Evolutionary conservation across 345 rosid species (phyloP).

Genomic region (Salix arbutifolia): DNA sequence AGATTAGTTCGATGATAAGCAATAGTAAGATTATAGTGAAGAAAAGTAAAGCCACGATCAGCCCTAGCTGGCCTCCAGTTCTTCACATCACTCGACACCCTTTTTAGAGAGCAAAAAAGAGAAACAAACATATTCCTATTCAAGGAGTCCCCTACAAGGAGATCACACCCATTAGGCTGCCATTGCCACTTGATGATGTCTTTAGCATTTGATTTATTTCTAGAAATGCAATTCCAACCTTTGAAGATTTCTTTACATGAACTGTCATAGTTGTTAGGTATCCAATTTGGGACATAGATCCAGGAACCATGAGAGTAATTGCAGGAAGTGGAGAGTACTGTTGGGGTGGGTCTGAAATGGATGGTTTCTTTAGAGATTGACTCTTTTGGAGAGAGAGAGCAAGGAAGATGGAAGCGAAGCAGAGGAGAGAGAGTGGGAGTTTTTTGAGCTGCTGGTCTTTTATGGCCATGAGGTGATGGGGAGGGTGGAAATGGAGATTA

Average conservation of each 20-base stretch:
- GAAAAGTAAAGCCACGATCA: conserved; percentile 89
- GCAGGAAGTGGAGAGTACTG: conserved; percentile 32
- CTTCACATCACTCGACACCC: conserved; percentile 51
- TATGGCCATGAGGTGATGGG: not conserved
- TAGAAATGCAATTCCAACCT: conserved; percentile 85
- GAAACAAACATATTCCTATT: conserved; percentile 96
- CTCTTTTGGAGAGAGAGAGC: conserved; percentile 20
- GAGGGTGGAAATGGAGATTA: not conserved
- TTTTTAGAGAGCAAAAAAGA: conserved; percentile 67
- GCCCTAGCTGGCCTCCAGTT: conserved; percentile 96
- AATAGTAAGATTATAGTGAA: conserved; percentile 70
- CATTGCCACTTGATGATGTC: conserved; percentile 80
- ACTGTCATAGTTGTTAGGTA: conserved; percentile 41
- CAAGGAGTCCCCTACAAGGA: conserved; percentile 87
- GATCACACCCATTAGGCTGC: conserved; percentile 61
- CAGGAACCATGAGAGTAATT: conserved; percentile 67
- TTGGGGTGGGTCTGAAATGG: not conserved
- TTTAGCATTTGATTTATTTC: conserved; percentile 55
- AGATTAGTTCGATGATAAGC: conserved; percentile 94
- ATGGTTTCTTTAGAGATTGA: conserved; percentile 15
- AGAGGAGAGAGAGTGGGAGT: conserved; percentile 54
- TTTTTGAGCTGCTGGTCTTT: conserved; percentile 23
- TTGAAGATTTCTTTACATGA: conserved; percentile 87
- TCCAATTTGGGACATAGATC: conserved; percentile 52
- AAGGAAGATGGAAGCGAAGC: conserved; percentile 22